These are phyloP conservation scores for Pseudopyrenochaeta lycopersici DNA, from an alignment of 2,329 filamentous ascomycete species.

Conservation along the genomic window DNA sequence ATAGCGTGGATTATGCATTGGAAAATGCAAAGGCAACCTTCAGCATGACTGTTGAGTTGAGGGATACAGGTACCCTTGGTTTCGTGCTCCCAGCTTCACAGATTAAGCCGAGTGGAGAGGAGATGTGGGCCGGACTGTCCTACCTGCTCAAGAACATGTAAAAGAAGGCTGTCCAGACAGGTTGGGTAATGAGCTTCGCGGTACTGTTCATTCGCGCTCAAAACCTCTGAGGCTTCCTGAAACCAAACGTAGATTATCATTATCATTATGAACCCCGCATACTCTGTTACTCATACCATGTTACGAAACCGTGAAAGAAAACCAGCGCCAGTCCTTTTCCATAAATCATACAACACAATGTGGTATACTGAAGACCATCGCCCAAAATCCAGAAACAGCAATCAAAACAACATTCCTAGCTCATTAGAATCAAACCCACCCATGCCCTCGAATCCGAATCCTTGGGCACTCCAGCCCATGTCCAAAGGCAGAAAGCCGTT, in stretches of 20 bases:
- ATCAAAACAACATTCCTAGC: constrained; percentile 41
- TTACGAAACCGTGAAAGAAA: neutral
- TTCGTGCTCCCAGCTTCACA: constrained; percentile 61
- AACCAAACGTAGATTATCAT: no score
- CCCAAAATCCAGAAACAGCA: neutral
- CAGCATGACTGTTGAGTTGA: constrained; percentile 60
- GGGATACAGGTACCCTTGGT: constrained; percentile 59
- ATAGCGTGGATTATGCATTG: constrained; percentile 56
- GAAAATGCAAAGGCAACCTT: constrained; percentile 54
- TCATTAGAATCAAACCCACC: constrained; percentile 33
- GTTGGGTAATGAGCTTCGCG: neutral
- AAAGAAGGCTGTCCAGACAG: neutral
- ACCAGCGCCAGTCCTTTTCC: neutral
- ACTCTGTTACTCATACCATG: no score
- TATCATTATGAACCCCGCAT: no score
- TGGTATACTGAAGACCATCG: neutral
- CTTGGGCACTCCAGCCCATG: constrained; percentile 46
- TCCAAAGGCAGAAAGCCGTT: constrained; percentile 49
- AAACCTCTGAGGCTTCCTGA: no score
- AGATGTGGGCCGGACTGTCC: constrained; percentile 56
- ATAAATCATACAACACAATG: neutral
- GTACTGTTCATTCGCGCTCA: no score
- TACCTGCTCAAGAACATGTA: constrained; percentile 46
- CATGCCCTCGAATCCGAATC: constrained; percentile 42
- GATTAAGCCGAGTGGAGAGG: constrained; percentile 58